phyloP scores from a whole-genome alignment of 306 rosid genomes.

The Cercis canadensis region DNA sequence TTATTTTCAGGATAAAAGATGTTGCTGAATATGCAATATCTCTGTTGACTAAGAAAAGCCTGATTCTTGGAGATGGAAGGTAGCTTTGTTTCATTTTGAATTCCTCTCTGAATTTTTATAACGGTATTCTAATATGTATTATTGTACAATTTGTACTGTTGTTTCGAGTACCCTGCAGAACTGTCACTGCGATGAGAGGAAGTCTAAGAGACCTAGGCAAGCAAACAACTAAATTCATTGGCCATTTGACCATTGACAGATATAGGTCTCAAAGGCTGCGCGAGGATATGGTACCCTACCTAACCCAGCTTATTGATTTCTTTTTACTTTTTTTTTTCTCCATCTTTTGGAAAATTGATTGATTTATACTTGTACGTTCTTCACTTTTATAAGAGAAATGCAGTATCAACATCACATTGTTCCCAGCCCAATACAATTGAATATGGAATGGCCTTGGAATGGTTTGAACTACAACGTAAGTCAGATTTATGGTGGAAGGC shows the following conservation, averaged over 20 bases:
- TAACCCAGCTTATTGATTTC: constrained; percentile 8
- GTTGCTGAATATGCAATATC: constrained; percentile 54
- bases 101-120: constrained; percentile 6
- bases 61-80: constrained; percentile 66
- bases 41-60: constrained; percentile 52
- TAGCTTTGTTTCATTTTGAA: constrained; percentile 30
- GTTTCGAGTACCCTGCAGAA: constrained; percentile 33
- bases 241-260: constrained; percentile 46
- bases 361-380: constrained; percentile 10
- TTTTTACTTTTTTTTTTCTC: background rate
- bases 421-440: constrained; percentile 65
- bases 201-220: constrained; percentile 31
- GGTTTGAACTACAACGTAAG: constrained; percentile 43
- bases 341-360: background rate
- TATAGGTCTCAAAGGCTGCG: constrained; percentile 13
- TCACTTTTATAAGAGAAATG: constrained; percentile 50
- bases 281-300: constrained; percentile 50
- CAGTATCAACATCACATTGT: constrained; percentile 71
- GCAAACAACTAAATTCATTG: constrained; percentile 40
- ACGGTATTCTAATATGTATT: background rate
- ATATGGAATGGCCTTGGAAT: constrained; percentile 50
- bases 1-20: constrained; percentile 57
- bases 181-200: constrained; percentile 44
- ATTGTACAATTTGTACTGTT: background rate
- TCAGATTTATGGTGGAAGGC: constrained; percentile 50